Evolutionary conservation across 495 filamentous ascomycete species (phyloP).

Genomic region (Hyaloscypha finlandica): DNA sequence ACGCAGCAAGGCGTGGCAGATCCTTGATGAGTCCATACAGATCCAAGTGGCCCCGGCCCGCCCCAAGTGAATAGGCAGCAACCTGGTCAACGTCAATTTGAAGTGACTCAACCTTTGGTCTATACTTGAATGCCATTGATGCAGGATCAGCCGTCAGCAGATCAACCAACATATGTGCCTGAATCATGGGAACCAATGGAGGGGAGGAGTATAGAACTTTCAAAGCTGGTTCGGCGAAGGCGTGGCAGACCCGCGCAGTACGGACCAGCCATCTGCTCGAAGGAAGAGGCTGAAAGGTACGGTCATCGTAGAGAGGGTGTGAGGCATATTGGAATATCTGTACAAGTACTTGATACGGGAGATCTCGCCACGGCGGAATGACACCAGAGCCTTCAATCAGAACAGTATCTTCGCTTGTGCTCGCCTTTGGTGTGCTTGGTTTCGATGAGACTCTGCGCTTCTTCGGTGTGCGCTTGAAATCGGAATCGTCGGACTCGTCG

Average conservation of each 20-base stretch:
- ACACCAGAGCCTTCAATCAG: conserved; percentile 21
- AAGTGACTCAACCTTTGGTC: conserved; percentile 68
- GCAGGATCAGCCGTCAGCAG: conserved; percentile 41
- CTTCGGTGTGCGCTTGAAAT: conserved; percentile 6
- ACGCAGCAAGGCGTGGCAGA: conserved; percentile 49
- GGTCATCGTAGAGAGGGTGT: conserved; percentile 57
- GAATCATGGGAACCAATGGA: conserved; percentile 55
- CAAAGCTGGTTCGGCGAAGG: conserved; percentile 73
- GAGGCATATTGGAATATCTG: conserved; percentile 69
- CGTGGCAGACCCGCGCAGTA: conserved; percentile 60
- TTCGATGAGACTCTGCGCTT: conserved; percentile 8
- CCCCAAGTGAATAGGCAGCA: conserved; percentile 34
- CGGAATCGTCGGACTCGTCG: conserved; percentile 6
- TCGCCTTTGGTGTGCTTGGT: conserved; percentile 6
- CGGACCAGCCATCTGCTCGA: conserved; percentile 63
- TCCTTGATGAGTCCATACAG: conserved; percentile 42
- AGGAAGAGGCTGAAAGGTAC: conserved; percentile 32
- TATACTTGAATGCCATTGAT: conserved; percentile 52
- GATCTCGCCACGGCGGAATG: conserved; percentile 65
- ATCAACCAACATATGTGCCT: conserved; percentile 43
- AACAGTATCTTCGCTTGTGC: neutral
- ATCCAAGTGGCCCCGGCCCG: conserved; percentile 43
- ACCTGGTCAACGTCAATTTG: conserved; percentile 59
- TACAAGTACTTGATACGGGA: conserved; percentile 73
- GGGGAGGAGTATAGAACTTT: conserved; percentile 72